Evolutionary conservation across 768 basidiomycete genomes (phyloP), one percentile per base, ranked within the genome.

Genomic region (Kwoniella mangroviensis): DNA sequence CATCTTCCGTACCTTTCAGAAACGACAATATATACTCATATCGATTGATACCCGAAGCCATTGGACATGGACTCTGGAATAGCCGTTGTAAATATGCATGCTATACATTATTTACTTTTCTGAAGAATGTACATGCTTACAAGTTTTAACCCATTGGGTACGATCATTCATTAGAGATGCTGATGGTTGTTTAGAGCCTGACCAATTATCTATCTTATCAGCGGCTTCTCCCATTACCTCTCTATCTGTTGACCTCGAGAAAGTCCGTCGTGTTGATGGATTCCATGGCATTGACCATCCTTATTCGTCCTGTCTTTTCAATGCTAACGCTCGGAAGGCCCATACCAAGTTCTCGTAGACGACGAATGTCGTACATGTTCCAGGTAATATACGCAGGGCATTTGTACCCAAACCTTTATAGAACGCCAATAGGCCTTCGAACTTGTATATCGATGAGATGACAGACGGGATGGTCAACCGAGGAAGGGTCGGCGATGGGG

Each of bases 361-460:
- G 49, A 98, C 96, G 74, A 98, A 97, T 4, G 96, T 98, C 56
- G 98, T 92, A 81, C 96, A 98, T 3, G 96, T 98, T 34, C 96
- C 97, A 0, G 97, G 97, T 17, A 98, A 87, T 59, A 99, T 95
- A 15, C 97, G 89, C 13, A 99, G 89, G 26, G 97, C 87, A 79
- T 98, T 98, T 28, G 93, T 95, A 2, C 90, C 95, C 9, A 99
- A 87, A 1, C 97, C 97, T 59, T 95, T 91, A 84, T 98, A 99
- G 82, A 98, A 98, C 1, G 93, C 96, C 57, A 86, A 84, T 17
- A 90, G 52, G 12, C 95, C 92, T 81, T 97, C 95, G 68, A 90
- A 86, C 42, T 84, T 81, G 88, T 90, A 98, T 1, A 94, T 96
- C 55, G 89, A 89, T 63, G 85, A 86, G 76, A 97, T 89, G 41